These are phyloP conservation scores for Ogataea methylovora DNA, from an alignment of 805 yeast genomes.

Conservation along the genomic window DNA sequence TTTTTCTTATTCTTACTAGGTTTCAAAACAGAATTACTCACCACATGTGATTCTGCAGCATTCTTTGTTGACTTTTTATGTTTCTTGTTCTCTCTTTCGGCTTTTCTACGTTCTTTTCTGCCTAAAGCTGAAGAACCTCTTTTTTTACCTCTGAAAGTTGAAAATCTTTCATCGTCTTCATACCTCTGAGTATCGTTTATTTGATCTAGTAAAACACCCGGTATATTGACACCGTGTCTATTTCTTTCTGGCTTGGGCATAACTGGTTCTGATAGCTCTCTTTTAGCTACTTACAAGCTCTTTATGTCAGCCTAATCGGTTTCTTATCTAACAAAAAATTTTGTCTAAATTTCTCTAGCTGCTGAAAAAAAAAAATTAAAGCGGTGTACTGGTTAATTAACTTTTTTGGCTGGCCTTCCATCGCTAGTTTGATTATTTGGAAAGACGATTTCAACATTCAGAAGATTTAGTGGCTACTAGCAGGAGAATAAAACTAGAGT, in stretches of 20 bases:
- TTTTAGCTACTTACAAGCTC: no score
- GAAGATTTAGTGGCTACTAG: no score
- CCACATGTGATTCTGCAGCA: not conserved
- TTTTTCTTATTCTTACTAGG: constrained; percentile 26
- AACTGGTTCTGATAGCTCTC: no score
- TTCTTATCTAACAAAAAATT: no score
- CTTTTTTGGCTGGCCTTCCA: no score
- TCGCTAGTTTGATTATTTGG: no score
- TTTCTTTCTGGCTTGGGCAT: constrained; percentile 16
- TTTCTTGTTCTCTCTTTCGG: constrained; percentile 28
- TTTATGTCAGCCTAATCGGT: no score
- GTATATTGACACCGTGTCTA: constrained; percentile 31
- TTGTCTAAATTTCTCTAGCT: no score
- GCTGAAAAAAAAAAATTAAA: no score
- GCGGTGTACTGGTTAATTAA: no score
- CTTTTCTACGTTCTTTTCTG: constrained; percentile 32
- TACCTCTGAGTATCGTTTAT: constrained; percentile 27
- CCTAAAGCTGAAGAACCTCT: constrained; percentile 14
- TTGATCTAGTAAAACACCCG: constrained; percentile 34
- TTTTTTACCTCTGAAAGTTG: constrained; percentile 11
- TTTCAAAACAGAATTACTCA: constrained; percentile 16
- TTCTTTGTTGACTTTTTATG: constrained; percentile 12
- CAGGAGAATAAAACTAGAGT: no score
- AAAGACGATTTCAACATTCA: no score
- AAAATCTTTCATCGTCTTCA: constrained; percentile 22